These are phyloP conservation scores for Urtica urens DNA, from an alignment of 306 rosid species.

Conservation along the genomic window DNA sequence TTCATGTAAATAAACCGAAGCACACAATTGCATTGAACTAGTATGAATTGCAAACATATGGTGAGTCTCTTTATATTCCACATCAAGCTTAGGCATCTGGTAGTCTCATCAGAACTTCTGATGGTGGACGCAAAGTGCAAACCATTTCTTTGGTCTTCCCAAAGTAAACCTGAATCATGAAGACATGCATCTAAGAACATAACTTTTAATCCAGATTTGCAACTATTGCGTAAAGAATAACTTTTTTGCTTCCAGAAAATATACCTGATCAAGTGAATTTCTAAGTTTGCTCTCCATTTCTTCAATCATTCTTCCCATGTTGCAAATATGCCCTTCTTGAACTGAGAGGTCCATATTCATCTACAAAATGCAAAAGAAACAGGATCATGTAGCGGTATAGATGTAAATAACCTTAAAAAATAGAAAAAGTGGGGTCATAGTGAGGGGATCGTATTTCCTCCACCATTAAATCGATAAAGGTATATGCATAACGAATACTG, in stretches of 20 bases:
- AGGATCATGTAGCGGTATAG: too few species aligned
- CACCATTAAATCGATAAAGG: too few species aligned
- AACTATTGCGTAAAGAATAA: neutral
- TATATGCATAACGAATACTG: too few species aligned
- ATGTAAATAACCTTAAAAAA: too few species aligned
- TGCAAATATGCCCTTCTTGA: constrained; percentile 87
- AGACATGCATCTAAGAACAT: neutral
- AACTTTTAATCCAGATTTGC: neutral
- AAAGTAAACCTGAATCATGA: constrained; percentile 61
- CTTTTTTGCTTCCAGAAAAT: neutral
- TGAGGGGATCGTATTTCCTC: too few species aligned
- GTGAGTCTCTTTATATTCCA: constrained; percentile 2
- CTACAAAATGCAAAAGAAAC: constrained; percentile 23
- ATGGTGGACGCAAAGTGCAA: constrained; percentile 86
- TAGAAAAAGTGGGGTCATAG: too few species aligned
- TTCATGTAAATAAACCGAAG: neutral
- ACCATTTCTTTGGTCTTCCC: constrained; percentile 99
- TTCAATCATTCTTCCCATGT: constrained; percentile 98
- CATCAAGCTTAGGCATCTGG: constrained; percentile 44
- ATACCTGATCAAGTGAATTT: constrained; percentile 90
- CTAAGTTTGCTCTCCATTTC: constrained; percentile 98
- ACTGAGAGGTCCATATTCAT: constrained; percentile 77
- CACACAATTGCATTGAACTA: neutral
- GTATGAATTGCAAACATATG: neutral
- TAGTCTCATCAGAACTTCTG: constrained; percentile 72